Evolutionary conservation across 768 basidiomycete species (phyloP).

Genomic region (Boletus reticulatus): DNA sequence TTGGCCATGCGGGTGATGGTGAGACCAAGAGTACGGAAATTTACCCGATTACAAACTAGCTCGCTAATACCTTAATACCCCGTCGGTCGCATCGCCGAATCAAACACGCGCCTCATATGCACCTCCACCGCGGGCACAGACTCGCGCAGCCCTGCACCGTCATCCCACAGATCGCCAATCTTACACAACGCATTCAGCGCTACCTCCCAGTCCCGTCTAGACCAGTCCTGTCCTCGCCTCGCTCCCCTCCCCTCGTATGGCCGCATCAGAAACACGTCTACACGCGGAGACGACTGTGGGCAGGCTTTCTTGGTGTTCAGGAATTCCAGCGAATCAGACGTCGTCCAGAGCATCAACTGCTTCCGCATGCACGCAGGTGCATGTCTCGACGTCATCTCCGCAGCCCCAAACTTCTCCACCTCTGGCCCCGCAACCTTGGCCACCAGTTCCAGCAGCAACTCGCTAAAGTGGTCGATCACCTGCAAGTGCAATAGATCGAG

Average conservation of each 20-base stretch:
- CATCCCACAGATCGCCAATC: slow-evolving; percentile 53
- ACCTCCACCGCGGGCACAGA: slow-evolving; percentile 48
- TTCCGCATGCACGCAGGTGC: slow-evolving; percentile 52
- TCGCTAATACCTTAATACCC: slow-evolving; percentile 21
- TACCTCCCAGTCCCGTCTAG: slow-evolving; percentile 62
- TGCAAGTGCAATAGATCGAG: slow-evolving; percentile 66
- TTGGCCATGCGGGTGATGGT: slow-evolving; percentile 36
- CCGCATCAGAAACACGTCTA: slow-evolving; percentile 51
- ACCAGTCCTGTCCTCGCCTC: slow-evolving; percentile 75
- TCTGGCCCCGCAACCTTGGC: slow-evolving; percentile 51
- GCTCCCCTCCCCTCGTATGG: slow-evolving; percentile 50
- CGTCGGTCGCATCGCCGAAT: slow-evolving; percentile 41
- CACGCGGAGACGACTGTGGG: slow-evolving; percentile 39
- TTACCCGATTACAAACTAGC: background rate
- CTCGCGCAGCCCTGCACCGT: slow-evolving; percentile 50
- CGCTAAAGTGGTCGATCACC: slow-evolving; percentile 66
- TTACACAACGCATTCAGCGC: slow-evolving; percentile 44
- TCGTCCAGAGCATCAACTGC: slow-evolving; percentile 49
- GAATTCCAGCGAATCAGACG: slow-evolving; percentile 57
- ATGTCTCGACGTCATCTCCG: slow-evolving; percentile 45
- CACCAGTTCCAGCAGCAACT: slow-evolving; percentile 57
- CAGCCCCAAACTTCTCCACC: slow-evolving; percentile 36
- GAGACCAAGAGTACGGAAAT: background rate
- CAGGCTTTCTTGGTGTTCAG: slow-evolving; percentile 41
- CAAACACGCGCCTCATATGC: slow-evolving; percentile 50